Base-by-base conservation (phyloP, 202 grass and related monocot species). In the Dendrocalamus latiflorus region DNA sequence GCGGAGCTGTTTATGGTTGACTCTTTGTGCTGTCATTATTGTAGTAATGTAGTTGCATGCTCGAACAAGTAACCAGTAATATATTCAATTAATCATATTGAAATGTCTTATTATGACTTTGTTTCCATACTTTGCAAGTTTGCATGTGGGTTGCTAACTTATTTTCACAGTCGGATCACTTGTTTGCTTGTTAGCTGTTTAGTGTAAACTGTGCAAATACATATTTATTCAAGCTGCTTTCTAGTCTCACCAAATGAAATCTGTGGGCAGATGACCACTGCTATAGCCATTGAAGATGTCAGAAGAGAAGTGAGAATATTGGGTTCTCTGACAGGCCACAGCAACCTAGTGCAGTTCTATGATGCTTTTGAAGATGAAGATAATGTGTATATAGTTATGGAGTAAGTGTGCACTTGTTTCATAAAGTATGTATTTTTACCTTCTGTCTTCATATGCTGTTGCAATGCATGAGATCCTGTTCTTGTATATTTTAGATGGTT, bases 221-320 rank as follows among this genome's bases (percentile, higher is more conserved):
- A 24, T 75, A 81, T 81, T 38, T 14, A 50, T 68, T 74, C 37
- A 70, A 17, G 47, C 28, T 70, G 56, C 44, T 76, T 36, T 58
- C 39, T 45, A 37, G 70, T 80, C 70, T 87, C 65, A 87, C 76
- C 47, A 22, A 34, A 63, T 79, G n/a, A 76, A 18, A 1, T 81
- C 21, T 84, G 81, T 76, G 89, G 28, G 77, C 90, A 99, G 97
- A 99, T 99, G 97, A 99, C 97, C 25, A 99, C 97, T 85, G 97
- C 91, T 68, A 99, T 99, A 58, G 83, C 97, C 50, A 93, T 99
- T 84, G 97, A 99, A 90, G 97, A 99, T 91, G 93, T 96, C 54
- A 87, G 97, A 89, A 91, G 93, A 90, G 97, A 99, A 90, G 93
- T 96, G 38, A 93, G 97, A 90, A 96, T 99, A 90, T 84, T 99